phyloP scores from a whole-genome alignment of 176 grass and related monocot genomes.

The Oryza coarctata region DNA sequence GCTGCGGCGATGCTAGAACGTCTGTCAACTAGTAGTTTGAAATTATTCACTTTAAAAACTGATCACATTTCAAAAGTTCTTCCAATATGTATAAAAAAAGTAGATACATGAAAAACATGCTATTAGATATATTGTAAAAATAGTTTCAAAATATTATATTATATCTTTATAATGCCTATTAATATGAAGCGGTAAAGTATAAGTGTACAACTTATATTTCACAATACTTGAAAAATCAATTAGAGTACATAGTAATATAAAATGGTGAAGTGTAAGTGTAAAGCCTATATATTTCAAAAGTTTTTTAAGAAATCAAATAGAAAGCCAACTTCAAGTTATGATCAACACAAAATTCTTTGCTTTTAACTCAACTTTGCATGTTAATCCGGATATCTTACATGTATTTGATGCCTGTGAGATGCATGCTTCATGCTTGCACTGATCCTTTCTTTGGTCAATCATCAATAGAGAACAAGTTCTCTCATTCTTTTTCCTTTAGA shows the following conservation, averaged over 20 bases:
- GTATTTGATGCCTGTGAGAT: constrained; percentile 11
- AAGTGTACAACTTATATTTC: background rate
- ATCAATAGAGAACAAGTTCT: constrained; percentile 42
- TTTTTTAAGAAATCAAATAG: background rate
- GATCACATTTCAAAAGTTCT: too few species aligned
- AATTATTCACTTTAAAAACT: too few species aligned
- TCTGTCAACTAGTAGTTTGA: too few species aligned
- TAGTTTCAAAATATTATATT: background rate
- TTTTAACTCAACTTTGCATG: background rate
- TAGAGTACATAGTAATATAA: background rate
- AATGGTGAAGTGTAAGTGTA: background rate
- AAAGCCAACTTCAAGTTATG: background rate
- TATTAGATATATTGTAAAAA: background rate
- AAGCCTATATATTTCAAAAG: background rate
- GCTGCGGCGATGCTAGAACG: background rate
- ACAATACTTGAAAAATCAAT: background rate
- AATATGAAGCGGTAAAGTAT: background rate
- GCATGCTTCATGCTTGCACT: background rate
- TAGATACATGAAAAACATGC: too few species aligned
- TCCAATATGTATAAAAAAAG: too few species aligned
- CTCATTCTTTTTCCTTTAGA: constrained; percentile 6
- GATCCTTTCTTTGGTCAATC: constrained; percentile 6
- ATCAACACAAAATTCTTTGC: background rate
- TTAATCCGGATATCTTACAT: background rate
- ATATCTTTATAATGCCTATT: background rate